A percentile compares a stretch with the other conserved stretches of the same genome.
Conservation (phyloP, 1,139 yeast genomes). For the Candida sojae region DNA sequence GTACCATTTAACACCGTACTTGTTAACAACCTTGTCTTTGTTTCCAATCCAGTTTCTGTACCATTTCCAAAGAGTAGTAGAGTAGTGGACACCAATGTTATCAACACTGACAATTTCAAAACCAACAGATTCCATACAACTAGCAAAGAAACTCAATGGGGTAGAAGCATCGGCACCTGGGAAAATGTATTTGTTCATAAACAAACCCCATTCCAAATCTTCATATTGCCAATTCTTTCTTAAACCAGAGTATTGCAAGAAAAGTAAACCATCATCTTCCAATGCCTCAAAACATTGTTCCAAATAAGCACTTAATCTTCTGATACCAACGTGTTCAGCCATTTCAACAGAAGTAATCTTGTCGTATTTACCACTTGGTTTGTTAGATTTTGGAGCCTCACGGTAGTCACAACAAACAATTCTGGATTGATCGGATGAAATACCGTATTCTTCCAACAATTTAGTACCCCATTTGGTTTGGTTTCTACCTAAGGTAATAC, state of each 20-base stretch:
- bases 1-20: conserved; percentile 89
- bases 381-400: conserved; percentile 75
- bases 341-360: conserved; percentile 90
- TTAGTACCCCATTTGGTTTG: conserved; percentile 90
- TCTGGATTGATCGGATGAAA: conserved; percentile 66
- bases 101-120: conserved; percentile 85
- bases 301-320: conserved; percentile 76
- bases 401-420: conserved; percentile 88
- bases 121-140: conserved; percentile 78
- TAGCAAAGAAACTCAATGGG: conserved; percentile 81
- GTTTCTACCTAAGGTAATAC: conserved; percentile 85
- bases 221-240: conserved; percentile 95
- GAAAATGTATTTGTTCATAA: conserved; percentile 95
- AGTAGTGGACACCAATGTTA: conserved; percentile 90
- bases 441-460: conserved; percentile 68
- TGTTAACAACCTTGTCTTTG: conserved; percentile 72
- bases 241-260: conserved; percentile 86
- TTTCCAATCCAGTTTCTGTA: conserved; percentile 92
- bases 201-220: conserved; percentile 91
- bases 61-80: conserved; percentile 93
- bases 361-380: conserved; percentile 65
- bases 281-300: conserved; percentile 81
- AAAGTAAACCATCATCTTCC: conserved; percentile 89
- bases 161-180: conserved; percentile 98
- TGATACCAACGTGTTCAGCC: conserved; percentile 96